These are phyloP conservation scores for Erythrobasidium hasegawianum DNA, from an alignment of 1,284 basidiomycete species.

Conservation along the genomic window DNA sequence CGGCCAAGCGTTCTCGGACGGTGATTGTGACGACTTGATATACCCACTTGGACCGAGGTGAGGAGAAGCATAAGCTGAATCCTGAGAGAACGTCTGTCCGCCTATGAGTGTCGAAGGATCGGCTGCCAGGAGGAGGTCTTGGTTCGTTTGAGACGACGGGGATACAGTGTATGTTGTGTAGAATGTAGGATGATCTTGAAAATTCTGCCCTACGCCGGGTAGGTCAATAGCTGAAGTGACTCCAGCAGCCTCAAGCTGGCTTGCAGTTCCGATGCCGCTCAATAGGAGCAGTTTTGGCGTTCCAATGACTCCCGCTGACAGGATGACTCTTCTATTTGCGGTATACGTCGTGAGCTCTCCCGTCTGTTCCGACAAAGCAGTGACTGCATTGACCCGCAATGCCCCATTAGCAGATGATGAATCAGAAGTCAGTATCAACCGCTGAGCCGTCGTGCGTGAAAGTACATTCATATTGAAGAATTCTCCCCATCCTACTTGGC, in stretches of 20 bases:
- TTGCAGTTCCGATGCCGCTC: not conserved
- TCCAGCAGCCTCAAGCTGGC: not conserved
- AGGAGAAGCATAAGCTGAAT: not conserved
- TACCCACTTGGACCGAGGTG: not conserved
- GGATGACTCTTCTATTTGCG: slow-evolving; percentile 1
- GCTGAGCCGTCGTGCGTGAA: not conserved
- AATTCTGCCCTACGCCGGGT: slow-evolving; percentile 3
- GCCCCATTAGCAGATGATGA: not conserved
- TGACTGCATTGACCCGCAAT: not conserved
- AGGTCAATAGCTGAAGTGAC: not conserved
- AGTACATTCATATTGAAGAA: not conserved
- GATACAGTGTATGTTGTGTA: not conserved
- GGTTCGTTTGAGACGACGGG: not conserved
- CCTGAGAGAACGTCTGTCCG: not conserved
- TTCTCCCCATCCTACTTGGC: not conserved
- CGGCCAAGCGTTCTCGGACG: too few relatives aligned
- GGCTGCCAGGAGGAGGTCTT: not conserved
- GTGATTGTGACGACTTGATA: not conserved
- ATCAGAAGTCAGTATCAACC: not conserved
- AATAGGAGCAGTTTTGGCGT: not conserved
- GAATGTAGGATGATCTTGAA: not conserved
- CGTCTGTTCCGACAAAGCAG: not conserved
- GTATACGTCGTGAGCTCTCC: not conserved
- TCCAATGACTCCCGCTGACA: not conserved
- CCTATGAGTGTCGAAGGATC: not conserved